A percentile compares a stretch with the other conserved stretches of the same genome.
Evolutionary conservation across 768 basidiomycete species (phyloP).

Genomic region (Leccinum broughii): DNA sequence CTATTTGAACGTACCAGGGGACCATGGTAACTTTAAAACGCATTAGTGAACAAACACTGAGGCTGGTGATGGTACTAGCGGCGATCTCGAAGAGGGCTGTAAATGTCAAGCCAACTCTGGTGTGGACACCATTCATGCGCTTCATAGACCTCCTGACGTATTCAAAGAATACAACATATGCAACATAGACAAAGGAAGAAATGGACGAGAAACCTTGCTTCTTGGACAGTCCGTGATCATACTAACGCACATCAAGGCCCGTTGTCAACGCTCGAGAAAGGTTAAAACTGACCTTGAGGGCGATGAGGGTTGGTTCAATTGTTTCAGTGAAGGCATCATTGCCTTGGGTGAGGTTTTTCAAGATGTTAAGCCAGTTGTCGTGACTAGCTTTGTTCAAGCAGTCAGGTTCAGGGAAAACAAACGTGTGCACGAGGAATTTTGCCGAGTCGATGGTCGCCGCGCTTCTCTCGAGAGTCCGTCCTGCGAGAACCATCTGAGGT

Average conservation of each 20-base stretch:
- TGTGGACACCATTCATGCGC: slow-evolving; percentile 83
- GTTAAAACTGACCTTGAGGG: slow-evolving; percentile 40
- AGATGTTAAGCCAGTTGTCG: slow-evolving; percentile 57
- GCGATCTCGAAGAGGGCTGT: slow-evolving; percentile 91
- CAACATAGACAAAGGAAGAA: slow-evolving; percentile 70
- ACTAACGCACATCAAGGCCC: slow-evolving; percentile 39
- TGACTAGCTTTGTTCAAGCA: slow-evolving; percentile 67
- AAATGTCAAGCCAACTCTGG: slow-evolving; percentile 86
- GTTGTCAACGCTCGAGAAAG: slow-evolving; percentile 15
- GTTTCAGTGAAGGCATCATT: slow-evolving; percentile 40
- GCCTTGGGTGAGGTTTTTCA: slow-evolving; percentile 44
- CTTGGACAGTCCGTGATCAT: slow-evolving; percentile 49
- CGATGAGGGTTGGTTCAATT: slow-evolving; percentile 45
- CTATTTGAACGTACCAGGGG: slow-evolving; percentile 61
- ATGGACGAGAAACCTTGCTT: slow-evolving; percentile 56
- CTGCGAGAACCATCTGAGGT: slow-evolving; percentile 76
- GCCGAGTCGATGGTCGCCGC: slow-evolving; percentile 59
- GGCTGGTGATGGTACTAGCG: slow-evolving; percentile 90
- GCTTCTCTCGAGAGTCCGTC: slow-evolving; percentile 55
- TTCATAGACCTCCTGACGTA: slow-evolving; percentile 78
- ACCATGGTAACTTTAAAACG: slow-evolving; percentile 90
- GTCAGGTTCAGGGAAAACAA: slow-evolving; percentile 76
- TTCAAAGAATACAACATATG: slow-evolving; percentile 72
- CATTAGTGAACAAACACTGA: slow-evolving; percentile 88
- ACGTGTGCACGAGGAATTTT: slow-evolving; percentile 74